Evolutionary conservation across 140 eudicot species (phyloP).

Genomic region (Ambrosia hybrid): DNA sequence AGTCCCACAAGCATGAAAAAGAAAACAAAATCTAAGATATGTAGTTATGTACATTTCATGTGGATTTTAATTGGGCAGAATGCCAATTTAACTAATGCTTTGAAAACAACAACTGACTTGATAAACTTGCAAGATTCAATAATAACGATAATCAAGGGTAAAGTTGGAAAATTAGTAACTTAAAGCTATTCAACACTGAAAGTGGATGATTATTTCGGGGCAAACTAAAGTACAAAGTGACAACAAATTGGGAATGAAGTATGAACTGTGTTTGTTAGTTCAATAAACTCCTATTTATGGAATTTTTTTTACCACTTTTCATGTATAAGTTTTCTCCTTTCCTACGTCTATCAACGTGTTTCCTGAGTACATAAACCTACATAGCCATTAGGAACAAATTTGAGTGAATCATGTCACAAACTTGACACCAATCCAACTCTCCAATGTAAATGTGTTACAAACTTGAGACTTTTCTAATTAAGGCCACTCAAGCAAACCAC

Average conservation of each 20-base stretch:
- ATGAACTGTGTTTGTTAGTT: too few relatives aligned
- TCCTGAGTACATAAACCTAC: background rate
- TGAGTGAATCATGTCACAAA: background rate
- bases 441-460: background rate
- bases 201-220: too few relatives aligned
- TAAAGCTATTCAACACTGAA: too few relatives aligned
- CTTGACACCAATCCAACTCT: background rate
- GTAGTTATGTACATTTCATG: background rate
- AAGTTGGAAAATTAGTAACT: too few relatives aligned
- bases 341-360: background rate
- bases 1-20: too few relatives aligned
- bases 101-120: background rate
- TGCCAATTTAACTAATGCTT: background rate
- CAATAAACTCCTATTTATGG: background rate
- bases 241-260: background rate
- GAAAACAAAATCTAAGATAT: background rate
- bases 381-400: background rate
- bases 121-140: background rate
- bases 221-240: background rate
- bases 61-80: background rate
- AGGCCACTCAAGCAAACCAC: background rate
- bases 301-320: background rate
- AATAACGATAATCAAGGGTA: background rate
- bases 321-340: background rate
- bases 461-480: background rate